Evolutionary conservation across 2,329 filamentous ascomycete genomes (phyloP), one percentile per base, ranked within the genome.

Genomic region (Stenocarpella maydis): DNA sequence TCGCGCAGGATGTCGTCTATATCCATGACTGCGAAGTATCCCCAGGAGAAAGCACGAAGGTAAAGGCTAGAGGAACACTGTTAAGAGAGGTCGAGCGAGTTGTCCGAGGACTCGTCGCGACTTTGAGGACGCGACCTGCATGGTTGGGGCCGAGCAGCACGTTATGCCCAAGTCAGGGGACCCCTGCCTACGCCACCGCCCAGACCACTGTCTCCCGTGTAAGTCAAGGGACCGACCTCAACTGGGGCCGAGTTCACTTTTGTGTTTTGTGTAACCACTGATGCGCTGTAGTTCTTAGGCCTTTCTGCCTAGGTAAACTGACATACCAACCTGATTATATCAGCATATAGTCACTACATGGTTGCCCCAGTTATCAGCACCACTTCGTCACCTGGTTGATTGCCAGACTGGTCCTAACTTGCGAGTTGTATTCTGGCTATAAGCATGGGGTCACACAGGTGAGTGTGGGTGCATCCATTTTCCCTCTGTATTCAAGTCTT

Each of bases 1-100:
- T 91, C 90, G 75, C 89, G 88, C 71, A 94, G 86, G 73, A 95
- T 94, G 78, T 94, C 92, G 80, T 93, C 90, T 75, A 95, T 94
- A 72, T 94, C 91, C 91, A 94, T 94, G 19, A 21, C 43, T 31
- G 24, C 14, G 15, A 1, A 15, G 1, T 5, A 14, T 19, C 31
- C 21, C 43, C 7, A 5, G 24, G 37, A n/a, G 14, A 26, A 34
- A 21, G 41, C n/a, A 61, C 26, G 43, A 37, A 49, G 37, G 58
- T 37, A 28, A 21, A 49, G n/a, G 28, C n/a, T 26, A 10, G 58
- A 1, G 58, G n/a, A 49, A 37, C 37, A 43, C 28, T 19, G 39
- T 12, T 63, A 45, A 24, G 28, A 17, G 19, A 37, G n/a, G n/a
- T 63, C 28, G 28, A 63, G 9, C 19, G n/a, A 49, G 26, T 63